Base-by-base conservation (phyloP, 2,329 filamentous ascomycete species). In the Aureobasidium sp. region DNA sequence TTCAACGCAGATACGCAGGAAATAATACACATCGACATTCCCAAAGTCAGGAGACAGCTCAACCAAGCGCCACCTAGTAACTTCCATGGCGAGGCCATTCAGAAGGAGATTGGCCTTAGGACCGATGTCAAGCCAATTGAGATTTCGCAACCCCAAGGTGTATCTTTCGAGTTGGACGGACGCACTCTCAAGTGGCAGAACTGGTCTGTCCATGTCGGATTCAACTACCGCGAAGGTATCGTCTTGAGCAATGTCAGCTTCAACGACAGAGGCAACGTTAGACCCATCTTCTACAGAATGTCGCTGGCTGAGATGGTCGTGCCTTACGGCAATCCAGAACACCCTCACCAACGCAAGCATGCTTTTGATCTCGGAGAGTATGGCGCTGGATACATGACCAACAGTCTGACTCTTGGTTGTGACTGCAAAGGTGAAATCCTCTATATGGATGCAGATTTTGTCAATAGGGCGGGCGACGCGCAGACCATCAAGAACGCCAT, bases 261-360 rank as follows among this genome's bases (percentile, higher is more conserved):
- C 77, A 92, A 91, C 68, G 92, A 97, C 76, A 60, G 48, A 47
- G 62, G 62, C 55, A 81, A 95, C 39, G 80, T 87, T 37, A 82
- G 92, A 36, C 88, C 90, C 0, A 81, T 96, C 63, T 96, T 97
- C 77, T 96, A 94, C 82, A 84, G 92, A 52, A 80, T 97, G 8
- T 96, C 91, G 0, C 81, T 97, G 0, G 89, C 89, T 0, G 92
- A 96, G 77, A 97, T 97, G 91, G 91, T 96, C 0, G 91, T 96
- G 1, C 91, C 91, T 0, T 96, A 92, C 67, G 89, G 89, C 51
- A 90, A 91, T 70, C 89, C 89, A 0, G 88, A 91, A 67, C 84
- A 86, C 66, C 89, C 89, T 20, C 89, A 92, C 72, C 89, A 91
- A 68, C 81, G 89, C 59, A 93, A 93, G 70, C 68, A 91, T 70